Evolutionary conservation across 768 basidiomycete genomes (phyloP), one percentile per base, ranked within the genome.

Genomic region (Suillus weaverae): DNA sequence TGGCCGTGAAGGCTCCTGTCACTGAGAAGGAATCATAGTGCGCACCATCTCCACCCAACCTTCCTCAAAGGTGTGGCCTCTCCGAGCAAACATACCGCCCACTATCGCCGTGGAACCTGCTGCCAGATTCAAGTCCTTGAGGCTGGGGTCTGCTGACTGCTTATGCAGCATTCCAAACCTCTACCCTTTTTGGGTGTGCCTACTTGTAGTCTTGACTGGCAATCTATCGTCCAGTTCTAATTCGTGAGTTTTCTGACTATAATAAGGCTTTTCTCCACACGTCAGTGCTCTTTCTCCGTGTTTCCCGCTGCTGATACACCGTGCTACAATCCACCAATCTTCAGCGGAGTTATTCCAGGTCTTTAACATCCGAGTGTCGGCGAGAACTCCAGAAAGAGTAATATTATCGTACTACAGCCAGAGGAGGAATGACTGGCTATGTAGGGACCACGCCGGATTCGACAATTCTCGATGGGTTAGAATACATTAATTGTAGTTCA

Each of bases 301-400:
- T 30, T 50, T 30, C 7, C 3, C 48, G 32, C 32, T 33, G 4
- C 32, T 11, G 5, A 33, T 53, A 10, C 30, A 10, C 51, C 6
- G 30, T 32, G 50, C 26, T 11, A 68, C 65, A 20, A 65, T 69
- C 30, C 63, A 70, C 43, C 71, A 71, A 60, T 81, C 81, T 11
- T 81, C 81, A 22, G 80, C 82, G 4, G 73, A 84, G 54, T 74
- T 85, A 4, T 84, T 85, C 78, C 80, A 85, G 69, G 35, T 67
- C 36, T 85, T 86, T 66, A 84, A 85, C 10, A 53, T 33, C 0
- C n/a, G n/a, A n/a, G n/a, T n/a, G n/a, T n/a, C n/a, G 4, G 20
- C 32, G 2, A 33, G 32, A 33, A 32, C 30, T 30, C 30, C 16
- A 9, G 18, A 53, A 32, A 32, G 7, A 54, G 20, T 32, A 20